Evolutionary conservation across 139 green algal genomes (phyloP).

Genomic region (Chlorella ohadii): DNA sequence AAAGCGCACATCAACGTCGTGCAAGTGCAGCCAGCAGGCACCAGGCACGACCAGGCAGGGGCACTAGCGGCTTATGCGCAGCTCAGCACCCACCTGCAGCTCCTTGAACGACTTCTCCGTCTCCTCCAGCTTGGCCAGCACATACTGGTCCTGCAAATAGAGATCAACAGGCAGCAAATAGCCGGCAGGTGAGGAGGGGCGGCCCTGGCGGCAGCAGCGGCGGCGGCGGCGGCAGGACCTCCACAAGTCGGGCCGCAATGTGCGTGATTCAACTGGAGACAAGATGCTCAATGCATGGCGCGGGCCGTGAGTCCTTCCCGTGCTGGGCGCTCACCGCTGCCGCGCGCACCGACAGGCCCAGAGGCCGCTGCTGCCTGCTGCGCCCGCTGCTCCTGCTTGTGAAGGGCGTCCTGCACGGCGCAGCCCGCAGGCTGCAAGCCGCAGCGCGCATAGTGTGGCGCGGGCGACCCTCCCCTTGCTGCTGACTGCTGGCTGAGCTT

Average conservation of each 20-base stretch:
- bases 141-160: conserved; percentile 57
- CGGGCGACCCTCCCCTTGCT: background rate
- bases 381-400: background rate
- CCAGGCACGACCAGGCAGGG: too few species aligned
- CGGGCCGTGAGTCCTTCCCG: too few species aligned
- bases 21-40: background rate
- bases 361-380: background rate
- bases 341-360: background rate
- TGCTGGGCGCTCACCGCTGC: background rate
- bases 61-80: too few species aligned
- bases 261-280: too few species aligned
- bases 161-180: too few species aligned
- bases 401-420: background rate
- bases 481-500: background rate
- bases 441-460: background rate
- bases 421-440: conserved; percentile 12
- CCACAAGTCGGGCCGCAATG: too few species aligned
- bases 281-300: too few species aligned
- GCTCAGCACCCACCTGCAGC: conserved; percentile 59
- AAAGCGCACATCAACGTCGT: too few species aligned
- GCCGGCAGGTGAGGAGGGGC: too few species aligned
- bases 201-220: background rate
- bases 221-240: too few species aligned
- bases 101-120: conserved; percentile 47
- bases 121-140: conserved; percentile 65